Evolutionary conservation across 2,329 filamentous ascomycete genomes (phyloP), one percentile per base, ranked within the genome.

Genomic region (Epicoccum nigrum): DNA sequence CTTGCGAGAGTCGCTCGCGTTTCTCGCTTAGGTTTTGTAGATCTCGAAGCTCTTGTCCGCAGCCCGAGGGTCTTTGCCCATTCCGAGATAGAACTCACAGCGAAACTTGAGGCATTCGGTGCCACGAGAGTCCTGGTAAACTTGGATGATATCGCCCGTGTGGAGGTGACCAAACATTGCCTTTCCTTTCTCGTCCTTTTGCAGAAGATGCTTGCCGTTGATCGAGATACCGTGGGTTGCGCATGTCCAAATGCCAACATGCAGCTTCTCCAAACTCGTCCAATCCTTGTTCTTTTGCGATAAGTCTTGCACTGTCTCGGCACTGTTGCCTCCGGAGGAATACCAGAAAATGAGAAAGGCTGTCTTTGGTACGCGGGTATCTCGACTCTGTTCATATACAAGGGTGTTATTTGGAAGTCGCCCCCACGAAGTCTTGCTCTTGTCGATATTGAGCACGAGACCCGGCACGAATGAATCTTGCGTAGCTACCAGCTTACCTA

Each of bases 241-340:
- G 62, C 92, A 91, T 3, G 91, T 95, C 1, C 88, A 87, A 42
- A 97, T 86, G 55, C 92, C 88, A 4, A 84, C 81, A 62, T 86
- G 86, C 2, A 86, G 77, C 11, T 83, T 81, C 2, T 73, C 72
- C 1, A 84, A 63, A 13, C 72, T 73, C 8, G 76, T 79, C 77
- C 79, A 86, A 49, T 81, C 79, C 65, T 82, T 83, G 43, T 81
- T 73, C 42, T 70, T 59, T 35, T 72, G 68, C 1, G 68, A 69
- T 7, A 72, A 43, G 8, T 72, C 81, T 28, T 69, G 56, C 1
- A 77, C 77, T 43, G 79, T 79, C 50, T 90, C 87, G 51, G 87
- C 86, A 9, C 83, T 83, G 0, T 86, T 81, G 47, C 83, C 86
- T 81, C 88, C 91, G 23, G 94, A 83, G 5, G 63, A 68, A 45